Conservation (phyloP, 2,329 filamentous ascomycete genomes). For the Chrysosphaeria jannelii region DNA sequence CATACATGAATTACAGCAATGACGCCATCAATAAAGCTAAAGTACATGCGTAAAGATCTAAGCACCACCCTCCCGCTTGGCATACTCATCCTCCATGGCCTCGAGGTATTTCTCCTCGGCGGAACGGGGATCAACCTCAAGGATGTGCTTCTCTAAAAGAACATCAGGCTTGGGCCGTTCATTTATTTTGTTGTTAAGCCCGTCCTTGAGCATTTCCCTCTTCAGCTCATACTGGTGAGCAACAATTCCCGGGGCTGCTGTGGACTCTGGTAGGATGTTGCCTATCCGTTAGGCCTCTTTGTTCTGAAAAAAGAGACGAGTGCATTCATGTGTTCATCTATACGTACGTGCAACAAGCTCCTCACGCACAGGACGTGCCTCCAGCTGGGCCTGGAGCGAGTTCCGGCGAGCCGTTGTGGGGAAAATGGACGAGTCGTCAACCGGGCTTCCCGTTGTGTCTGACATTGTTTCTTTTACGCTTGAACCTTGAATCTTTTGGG, state of each 20-base stretch:
- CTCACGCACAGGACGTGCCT: conserved; percentile 42
- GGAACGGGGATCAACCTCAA: conserved; percentile 35
- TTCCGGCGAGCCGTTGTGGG: conserved; percentile 32
- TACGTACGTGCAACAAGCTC: conserved; percentile 49
- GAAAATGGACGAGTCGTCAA: conserved; percentile 28
- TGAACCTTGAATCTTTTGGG: no score
- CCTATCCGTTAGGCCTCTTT: conserved; percentile 22
- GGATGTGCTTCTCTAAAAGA: conserved; percentile 49
- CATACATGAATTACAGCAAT: not conserved
- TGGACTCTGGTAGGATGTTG: conserved; percentile 63
- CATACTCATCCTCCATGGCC: conserved; percentile 32
- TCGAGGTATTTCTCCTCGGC: conserved; percentile 25
- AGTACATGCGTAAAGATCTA: no score
- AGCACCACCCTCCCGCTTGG: conserved; percentile 29
- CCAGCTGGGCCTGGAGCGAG: conserved; percentile 42
- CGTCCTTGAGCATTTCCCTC: conserved; percentile 66
- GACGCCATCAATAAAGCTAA: not conserved
- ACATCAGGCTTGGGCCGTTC: conserved; percentile 47
- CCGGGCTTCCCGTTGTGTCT: no score
- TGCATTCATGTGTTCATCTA: no score
- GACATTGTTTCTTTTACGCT: no score
- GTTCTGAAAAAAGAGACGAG: no score
- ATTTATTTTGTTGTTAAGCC: conserved; percentile 61
- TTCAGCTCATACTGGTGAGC: conserved; percentile 62
- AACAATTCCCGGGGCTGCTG: conserved; percentile 46